phyloP scores from a whole-genome alignment of 306 rosid genomes.

The Corylus americana region DNA sequence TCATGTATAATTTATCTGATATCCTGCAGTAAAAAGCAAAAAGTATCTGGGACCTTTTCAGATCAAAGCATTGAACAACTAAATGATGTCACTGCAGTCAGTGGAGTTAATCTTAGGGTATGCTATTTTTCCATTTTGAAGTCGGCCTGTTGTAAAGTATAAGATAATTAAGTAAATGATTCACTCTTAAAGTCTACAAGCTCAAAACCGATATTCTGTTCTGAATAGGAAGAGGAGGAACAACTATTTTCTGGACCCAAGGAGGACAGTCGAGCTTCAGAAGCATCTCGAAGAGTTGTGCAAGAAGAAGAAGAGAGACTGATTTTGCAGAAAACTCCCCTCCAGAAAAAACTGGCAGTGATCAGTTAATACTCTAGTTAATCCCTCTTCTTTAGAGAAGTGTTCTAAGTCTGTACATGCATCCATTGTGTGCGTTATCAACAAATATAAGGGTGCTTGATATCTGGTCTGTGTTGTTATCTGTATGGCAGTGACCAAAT shows the following conservation, averaged over 20 bases:
- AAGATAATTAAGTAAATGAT: slow-evolving; percentile 3
- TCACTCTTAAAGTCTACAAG: slow-evolving; percentile 14
- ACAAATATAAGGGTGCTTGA: slow-evolving; percentile 23
- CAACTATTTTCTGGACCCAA: slow-evolving; percentile 84
- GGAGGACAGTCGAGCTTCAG: slow-evolving; percentile 87
- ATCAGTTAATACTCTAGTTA: slow-evolving; percentile 61
- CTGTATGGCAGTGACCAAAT: slow-evolving; percentile 67
- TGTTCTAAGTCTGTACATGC: slow-evolving; percentile 23
- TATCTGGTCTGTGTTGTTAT: slow-evolving; percentile 24
- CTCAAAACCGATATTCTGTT: slow-evolving; percentile 15
- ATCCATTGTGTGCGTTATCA: slow-evolving; percentile 12
- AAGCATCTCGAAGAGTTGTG: slow-evolving; percentile 84
- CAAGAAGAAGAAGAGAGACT: slow-evolving; percentile 94
- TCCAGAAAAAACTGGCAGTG: slow-evolving; percentile 71
- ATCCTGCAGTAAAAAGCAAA: slow-evolving; percentile 80
- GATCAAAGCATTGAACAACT: slow-evolving; percentile 95
- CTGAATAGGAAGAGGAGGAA: slow-evolving; percentile 85
- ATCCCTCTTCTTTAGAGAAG: slow-evolving; percentile 14
- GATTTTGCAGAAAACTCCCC: slow-evolving; percentile 72
- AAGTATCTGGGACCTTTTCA: slow-evolving; percentile 68
- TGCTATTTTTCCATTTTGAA: slow-evolving; percentile 26
- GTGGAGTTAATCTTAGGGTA: slow-evolving; percentile 99
- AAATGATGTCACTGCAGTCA: slow-evolving; percentile 92
- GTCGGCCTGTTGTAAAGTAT: not conserved
- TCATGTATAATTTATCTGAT: slow-evolving; percentile 19